phyloP scores from a whole-genome alignment of 352 stramenopile species.

The Globisporangium iwayamae region DNA sequence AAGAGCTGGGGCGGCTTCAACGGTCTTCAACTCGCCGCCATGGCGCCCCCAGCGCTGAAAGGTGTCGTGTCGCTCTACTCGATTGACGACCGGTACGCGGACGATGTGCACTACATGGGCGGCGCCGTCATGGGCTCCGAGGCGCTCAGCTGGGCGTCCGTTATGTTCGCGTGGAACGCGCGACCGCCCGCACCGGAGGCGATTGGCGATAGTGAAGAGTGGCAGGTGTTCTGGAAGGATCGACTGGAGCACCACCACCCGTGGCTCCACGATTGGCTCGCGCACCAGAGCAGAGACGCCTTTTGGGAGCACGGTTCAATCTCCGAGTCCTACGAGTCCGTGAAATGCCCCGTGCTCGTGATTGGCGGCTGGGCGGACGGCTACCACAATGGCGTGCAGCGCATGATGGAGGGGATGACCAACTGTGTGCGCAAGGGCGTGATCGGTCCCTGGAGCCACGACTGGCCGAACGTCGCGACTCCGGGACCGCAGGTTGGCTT shows the following conservation, averaged over 20 bases:
- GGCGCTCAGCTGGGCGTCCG: slow-evolving; percentile 45
- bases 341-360: slow-evolving; percentile 37
- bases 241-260: slow-evolving; percentile 39
- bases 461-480: slow-evolving; percentile 44
- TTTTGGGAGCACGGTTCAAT: slow-evolving; percentile 51
- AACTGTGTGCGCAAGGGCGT: slow-evolving; percentile 37
- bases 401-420: slow-evolving; percentile 34
- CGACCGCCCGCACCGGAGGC: slow-evolving; percentile 34
- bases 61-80: slow-evolving; percentile 51
- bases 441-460: slow-evolving; percentile 49
- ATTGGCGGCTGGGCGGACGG: slow-evolving; percentile 49
- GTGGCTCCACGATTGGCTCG: slow-evolving; percentile 48
- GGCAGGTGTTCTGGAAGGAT: slow-evolving; percentile 26
- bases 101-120: slow-evolving; percentile 51
- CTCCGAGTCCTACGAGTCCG: slow-evolving; percentile 31
- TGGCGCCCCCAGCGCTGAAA: slow-evolving; percentile 32
- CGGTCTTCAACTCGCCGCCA: slow-evolving; percentile 40
- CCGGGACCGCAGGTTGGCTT: slow-evolving; percentile 44
- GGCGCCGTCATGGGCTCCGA: slow-evolving; percentile 41
- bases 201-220: slow-evolving; percentile 26
- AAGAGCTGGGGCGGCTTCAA: slow-evolving; percentile 61
- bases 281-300: slow-evolving; percentile 36
- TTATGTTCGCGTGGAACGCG: slow-evolving; percentile 48
- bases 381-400: slow-evolving; percentile 46
- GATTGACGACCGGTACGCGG: slow-evolving; percentile 49